Base-by-base conservation (phyloP, 2,329 filamentous ascomycete species). In the Acephala macrosclerotiorum region DNA sequence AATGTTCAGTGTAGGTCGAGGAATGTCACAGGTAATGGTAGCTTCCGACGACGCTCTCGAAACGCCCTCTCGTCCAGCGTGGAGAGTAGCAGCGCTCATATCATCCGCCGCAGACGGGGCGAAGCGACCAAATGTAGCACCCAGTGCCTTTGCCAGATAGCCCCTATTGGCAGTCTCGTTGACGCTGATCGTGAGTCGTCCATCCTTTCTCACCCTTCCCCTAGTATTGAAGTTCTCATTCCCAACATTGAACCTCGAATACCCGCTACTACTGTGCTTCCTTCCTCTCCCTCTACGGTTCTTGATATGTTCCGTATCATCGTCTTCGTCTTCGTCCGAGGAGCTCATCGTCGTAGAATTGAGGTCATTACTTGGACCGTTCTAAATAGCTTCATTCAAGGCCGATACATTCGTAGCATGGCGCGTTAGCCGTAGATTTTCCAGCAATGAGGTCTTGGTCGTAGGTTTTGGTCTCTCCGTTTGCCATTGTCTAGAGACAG, bases 141-240 rank as follows among this genome's bases (percentile, higher is more conserved):
- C 91, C 0, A 94, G 80, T 2, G 90, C 89, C 74, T 93, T 93
- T 51, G 90, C 90, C 29, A 94, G 81, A 71, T 92, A 93, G 12
- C 91, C 91, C 1, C 82, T 89, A 69, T 90, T 88, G 63, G 84
- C 84, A 1, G 86, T 89, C 74, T 94, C 91, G 61, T 90, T 89
- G 73, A 94, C 83, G 4, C 88, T 90, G 67, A 94, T 91, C 67
- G 87, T 88, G 58, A 94, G 78, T 25, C 91, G 84, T 0, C 91
- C 91, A 75, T 94, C 91, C 56, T 80, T 83, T 76, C 87, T 90
- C 2, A 92, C 84, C 68, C 82, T 87, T 26, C 89, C 90, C 68
- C 83, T 87, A 0, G 88, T 91, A 22, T 80, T 82, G 77, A 89
- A 91, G 58, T 90, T 80, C 3, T 91, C 84, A 70, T 92, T 90